These are phyloP conservation scores for Arthromyces matolae DNA, from an alignment of 768 basidiomycete species.

Conservation along the genomic window DNA sequence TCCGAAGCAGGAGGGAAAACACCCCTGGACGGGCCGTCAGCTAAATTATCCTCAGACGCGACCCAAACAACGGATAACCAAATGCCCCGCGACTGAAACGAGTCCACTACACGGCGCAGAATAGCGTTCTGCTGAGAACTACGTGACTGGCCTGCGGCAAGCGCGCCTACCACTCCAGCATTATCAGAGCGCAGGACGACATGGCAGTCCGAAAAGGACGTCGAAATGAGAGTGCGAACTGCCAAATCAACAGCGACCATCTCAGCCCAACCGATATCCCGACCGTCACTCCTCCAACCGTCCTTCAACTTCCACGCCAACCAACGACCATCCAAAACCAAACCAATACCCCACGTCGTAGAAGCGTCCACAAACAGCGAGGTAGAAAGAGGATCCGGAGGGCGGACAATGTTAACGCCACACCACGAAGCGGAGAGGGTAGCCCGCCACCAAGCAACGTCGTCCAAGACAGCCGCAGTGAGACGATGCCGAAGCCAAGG, in stretches of 20 bases:
- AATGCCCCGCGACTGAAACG: not conserved
- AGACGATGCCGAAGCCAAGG: slow-evolving; percentile 14
- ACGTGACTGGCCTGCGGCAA: slow-evolving; percentile 25
- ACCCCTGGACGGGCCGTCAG: not conserved
- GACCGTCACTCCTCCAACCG: slow-evolving; percentile 13
- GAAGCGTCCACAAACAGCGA: not conserved
- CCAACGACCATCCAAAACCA: not conserved
- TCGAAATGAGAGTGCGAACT: slow-evolving; percentile 11
- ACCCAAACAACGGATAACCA: not conserved
- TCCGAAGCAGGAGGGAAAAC: not conserved
- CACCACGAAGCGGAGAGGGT: not conserved
- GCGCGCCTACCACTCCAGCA: slow-evolving; percentile 31
- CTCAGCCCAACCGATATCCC: slow-evolving; percentile 26
- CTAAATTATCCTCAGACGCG: not conserved
- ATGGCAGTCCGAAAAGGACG: slow-evolving; percentile 9
- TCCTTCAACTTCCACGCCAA: slow-evolving; percentile 1
- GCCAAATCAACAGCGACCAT: slow-evolving; percentile 22
- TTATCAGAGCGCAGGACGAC: slow-evolving; percentile 33
- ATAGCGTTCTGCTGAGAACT: slow-evolving; percentile 28
- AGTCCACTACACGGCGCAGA: slow-evolving; percentile 15
- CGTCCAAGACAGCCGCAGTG: slow-evolving; percentile 9
- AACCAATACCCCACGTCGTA: slow-evolving; percentile 4
- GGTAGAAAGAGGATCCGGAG: not conserved
- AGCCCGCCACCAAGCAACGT: slow-evolving; percentile 27
- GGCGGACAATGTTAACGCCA: not conserved